Percentiles rank a stretch among this genome's conserved stretches.
Evolutionary conservation across 495 filamentous ascomycete genomes (phyloP).

Genomic region (Cudoniella acicularis): DNA sequence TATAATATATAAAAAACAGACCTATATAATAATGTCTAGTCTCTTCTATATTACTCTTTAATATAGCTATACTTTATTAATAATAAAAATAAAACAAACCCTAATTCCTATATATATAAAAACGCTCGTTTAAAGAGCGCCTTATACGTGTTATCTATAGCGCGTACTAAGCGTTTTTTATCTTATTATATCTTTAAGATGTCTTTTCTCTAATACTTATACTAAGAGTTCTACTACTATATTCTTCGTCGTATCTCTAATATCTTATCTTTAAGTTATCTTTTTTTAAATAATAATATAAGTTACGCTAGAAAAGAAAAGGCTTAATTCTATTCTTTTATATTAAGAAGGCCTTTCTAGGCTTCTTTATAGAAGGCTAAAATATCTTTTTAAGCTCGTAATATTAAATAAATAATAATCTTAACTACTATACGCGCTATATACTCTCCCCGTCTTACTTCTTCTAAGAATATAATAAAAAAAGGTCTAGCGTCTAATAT

Average conservation of each 20-base stretch:
- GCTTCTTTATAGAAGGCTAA: neutral
- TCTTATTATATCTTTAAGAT: neutral
- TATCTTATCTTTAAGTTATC: neutral
- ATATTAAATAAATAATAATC: neutral
- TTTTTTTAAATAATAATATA: neutral
- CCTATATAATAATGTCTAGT: neutral
- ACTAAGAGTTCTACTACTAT: neutral
- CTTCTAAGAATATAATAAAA: neutral
- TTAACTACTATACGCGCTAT: neutral
- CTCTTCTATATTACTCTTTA: neutral
- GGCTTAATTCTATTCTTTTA: neutral
- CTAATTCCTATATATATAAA: neutral
- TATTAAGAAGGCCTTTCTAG: neutral
- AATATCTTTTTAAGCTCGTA: neutral
- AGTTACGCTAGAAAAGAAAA: neutral
- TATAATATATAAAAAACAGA: neutral
- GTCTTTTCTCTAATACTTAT: neutral
- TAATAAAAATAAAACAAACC: neutral
- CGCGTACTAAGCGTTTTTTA: neutral
- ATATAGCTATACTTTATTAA: neutral
- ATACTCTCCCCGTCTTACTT: neutral
- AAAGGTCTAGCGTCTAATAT: neutral
- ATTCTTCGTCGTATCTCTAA: neutral
- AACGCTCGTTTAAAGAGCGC: neutral
- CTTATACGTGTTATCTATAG: neutral